These are phyloP conservation scores for Ceratonia siliqua DNA, from an alignment of 306 rosid species.

Conservation along the genomic window DNA sequence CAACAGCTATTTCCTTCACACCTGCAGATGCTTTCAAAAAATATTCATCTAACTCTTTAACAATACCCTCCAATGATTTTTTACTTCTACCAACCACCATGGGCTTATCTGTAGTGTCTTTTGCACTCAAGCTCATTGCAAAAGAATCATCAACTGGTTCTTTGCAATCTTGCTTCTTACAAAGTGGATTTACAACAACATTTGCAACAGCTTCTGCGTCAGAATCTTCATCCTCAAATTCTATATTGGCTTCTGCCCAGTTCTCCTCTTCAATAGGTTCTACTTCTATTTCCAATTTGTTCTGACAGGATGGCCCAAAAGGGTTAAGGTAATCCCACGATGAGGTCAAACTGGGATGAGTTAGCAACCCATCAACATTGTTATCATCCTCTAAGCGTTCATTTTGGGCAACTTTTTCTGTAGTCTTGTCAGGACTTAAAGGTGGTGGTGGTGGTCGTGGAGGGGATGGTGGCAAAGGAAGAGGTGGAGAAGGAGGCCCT, in stretches of 20 bases:
- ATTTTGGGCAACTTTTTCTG: conserved; percentile 28
- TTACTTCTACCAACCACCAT: conserved; percentile 47
- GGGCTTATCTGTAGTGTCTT: conserved; percentile 42
- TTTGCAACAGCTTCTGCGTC: conserved; percentile 53
- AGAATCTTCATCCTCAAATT: conserved; percentile 70
- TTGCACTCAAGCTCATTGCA: conserved; percentile 39
- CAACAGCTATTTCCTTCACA: conserved; percentile 76
- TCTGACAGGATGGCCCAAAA: conserved; percentile 17
- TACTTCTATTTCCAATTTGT: conserved; percentile 42
- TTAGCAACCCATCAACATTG: conserved; percentile 24
- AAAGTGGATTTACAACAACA: conserved; percentile 37
- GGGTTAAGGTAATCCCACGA: conserved; percentile 24
- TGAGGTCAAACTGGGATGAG: conserved; percentile 38
- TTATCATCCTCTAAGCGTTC: conserved; percentile 47
- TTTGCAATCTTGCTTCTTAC: conserved; percentile 44
- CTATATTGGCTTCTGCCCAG: conserved; percentile 79
- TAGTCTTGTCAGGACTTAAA: conserved; percentile 53
- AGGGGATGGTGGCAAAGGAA: conserved; percentile 54
- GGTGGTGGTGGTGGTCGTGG: conserved; percentile 76
- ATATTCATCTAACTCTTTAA: conserved; percentile 75
- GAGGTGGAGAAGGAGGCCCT: conserved; percentile 59
- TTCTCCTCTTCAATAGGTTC: conserved; percentile 53
- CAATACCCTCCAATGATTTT: conserved; percentile 67
- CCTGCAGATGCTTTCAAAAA: conserved; percentile 83
- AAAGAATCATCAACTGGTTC: conserved; percentile 47